Evolutionary conservation across 139 green algal species (phyloP), one percentile per base, ranked within the genome.

Genomic region (Coccomyxa sp.): DNA sequence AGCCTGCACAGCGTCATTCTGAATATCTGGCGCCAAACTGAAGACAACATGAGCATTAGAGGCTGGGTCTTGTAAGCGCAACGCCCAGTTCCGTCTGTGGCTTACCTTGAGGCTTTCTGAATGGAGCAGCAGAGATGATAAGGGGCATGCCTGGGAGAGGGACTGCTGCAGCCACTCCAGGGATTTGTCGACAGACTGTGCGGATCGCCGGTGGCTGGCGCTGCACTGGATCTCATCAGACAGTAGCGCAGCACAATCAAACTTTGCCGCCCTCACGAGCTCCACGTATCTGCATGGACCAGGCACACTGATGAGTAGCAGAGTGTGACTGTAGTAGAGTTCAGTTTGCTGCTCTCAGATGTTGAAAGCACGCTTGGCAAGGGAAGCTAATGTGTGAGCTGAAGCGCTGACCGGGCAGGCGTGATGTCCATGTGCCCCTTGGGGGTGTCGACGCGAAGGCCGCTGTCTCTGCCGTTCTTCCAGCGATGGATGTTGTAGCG

Each of bases 281-380:
- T 81, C 76, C 83, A 95, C 88, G 82, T 95, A 95, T 5, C 71
- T 71, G n/a, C 84, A n/a, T n/a, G n/a, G n/a, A n/a, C n/a, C n/a
- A n/a, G n/a, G n/a, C n/a, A n/a, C n/a, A n/a, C n/a, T n/a, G n/a
- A n/a, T n/a, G n/a, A n/a, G n/a, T n/a, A n/a, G n/a, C n/a, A n/a
- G n/a, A 82, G 81, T 29, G 79, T 76, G 4, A 89, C 81, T 85
- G 50, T 91, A 76, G 22, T 12, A 1, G n/a, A 39, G 8, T 27
- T 10, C 12, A 8, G 18, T 7, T 29, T 37, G 1, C 31, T 39
- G 64, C 64, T 39, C 29, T 39, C 10, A 39, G 6, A 72, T 7
- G n/a, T 10, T 33, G 10, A 36, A 38, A 10, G 64, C 64, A 39
- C n/a, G n/a, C n/a, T n/a, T n/a, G n/a, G n/a, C n/a, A n/a, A n/a